These are phyloP conservation scores for Mycena leptocephala DNA, from an alignment of 768 basidiomycete genomes.

Conservation along the genomic window DNA sequence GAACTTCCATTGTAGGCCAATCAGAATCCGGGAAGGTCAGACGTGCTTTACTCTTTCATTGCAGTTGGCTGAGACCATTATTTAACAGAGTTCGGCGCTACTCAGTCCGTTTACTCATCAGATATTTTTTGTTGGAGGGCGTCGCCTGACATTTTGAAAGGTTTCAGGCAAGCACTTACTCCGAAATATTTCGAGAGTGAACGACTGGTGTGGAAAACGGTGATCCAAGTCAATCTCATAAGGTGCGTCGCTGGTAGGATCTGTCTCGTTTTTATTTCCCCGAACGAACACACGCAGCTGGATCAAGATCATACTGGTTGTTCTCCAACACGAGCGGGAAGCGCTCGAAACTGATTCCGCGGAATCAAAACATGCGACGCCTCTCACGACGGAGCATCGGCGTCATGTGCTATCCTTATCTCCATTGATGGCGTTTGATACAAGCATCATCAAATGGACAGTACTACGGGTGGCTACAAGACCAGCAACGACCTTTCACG, in stretches of 20 bases:
- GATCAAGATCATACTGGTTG: conserved; percentile 60
- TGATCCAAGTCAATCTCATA: conserved; percentile 69
- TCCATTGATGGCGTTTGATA: conserved; percentile 61
- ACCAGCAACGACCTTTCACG: neutral
- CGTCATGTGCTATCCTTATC: conserved; percentile 25
- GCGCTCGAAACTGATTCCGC: conserved; percentile 12
- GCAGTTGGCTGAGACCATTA: neutral
- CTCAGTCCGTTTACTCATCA: conserved; percentile 5
- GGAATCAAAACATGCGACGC: conserved; percentile 11
- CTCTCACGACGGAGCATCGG: conserved; percentile 22
- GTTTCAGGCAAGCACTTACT: conserved; percentile 66
- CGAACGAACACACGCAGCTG: conserved; percentile 41
- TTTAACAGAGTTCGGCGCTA: conserved; percentile 30
- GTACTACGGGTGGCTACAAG: neutral
- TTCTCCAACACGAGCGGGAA: conserved; percentile 55
- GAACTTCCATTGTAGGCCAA: too few relatives aligned
- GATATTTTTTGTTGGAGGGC: neutral
- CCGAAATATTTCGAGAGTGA: conserved; percentile 63
- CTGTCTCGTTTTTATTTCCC: neutral
- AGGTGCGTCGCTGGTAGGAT: conserved; percentile 45
- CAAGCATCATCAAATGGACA: conserved; percentile 50
- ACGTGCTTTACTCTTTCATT: neutral
- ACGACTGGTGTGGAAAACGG: conserved; percentile 62
- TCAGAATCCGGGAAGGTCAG: conserved; percentile 55
- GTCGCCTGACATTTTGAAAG: conserved; percentile 39